A percentile compares a stretch with the other conserved stretches of the same genome.
Conservation (phyloP, 2,329 filamentous ascomycete genomes). For the Pezicula carpinea region DNA sequence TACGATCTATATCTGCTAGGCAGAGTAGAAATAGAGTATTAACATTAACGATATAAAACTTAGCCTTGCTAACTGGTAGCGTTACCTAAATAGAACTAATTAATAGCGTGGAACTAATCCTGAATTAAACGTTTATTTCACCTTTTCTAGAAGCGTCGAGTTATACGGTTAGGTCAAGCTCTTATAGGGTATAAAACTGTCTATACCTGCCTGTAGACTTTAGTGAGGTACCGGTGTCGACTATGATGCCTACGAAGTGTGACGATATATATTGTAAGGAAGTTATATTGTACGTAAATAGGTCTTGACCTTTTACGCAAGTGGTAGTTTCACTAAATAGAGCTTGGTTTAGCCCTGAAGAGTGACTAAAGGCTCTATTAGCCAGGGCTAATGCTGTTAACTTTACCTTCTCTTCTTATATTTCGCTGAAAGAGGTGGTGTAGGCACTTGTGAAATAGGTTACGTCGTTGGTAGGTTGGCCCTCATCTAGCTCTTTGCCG, state of each 20-base stretch:
- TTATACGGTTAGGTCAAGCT: not conserved
- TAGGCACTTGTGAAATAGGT: too few species aligned
- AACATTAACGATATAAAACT: slow-evolving; percentile 1
- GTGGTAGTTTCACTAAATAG: not conserved
- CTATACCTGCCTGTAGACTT: too few species aligned
- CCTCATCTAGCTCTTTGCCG: too few species aligned
- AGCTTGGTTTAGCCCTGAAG: not conserved
- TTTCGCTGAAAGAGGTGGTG: too few species aligned
- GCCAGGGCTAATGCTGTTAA: too few species aligned
- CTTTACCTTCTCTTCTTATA: too few species aligned
- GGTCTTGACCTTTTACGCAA: too few species aligned
- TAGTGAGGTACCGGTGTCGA: too few species aligned
- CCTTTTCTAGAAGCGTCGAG: not conserved
- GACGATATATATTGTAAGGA: too few species aligned
- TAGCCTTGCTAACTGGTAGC: not conserved
- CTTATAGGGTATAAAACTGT: not conserved
- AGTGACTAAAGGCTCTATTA: not conserved
- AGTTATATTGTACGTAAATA: too few species aligned
- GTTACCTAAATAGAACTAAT: slow-evolving; percentile 1
- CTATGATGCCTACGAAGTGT: too few species aligned
- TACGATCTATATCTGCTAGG: slow-evolving; percentile 4
- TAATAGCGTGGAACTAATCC: slow-evolving; percentile 1
- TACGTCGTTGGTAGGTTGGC: too few species aligned
- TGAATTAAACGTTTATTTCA: slow-evolving; percentile 2
- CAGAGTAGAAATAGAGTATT: slow-evolving; percentile 7